Base-by-base conservation (phyloP, 1,284 basidiomycete genomes). In the Cutaneotrichosporon spelunceum region DNA sequence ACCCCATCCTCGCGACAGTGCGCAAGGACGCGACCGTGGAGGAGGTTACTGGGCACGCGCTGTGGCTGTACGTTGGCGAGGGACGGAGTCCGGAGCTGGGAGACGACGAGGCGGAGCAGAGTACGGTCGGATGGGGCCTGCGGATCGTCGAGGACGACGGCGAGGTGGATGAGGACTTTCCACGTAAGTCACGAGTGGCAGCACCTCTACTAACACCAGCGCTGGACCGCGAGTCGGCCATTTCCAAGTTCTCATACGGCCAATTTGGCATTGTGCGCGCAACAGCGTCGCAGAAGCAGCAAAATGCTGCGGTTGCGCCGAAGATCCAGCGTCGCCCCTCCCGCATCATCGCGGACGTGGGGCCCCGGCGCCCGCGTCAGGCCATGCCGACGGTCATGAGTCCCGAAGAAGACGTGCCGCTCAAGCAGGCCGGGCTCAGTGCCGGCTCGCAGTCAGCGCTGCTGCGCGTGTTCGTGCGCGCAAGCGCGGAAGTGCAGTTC, bases 111-210 rank as follows among this genome's bases (percentile, higher is more conserved):
- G 68, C 85, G 59, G 84, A 79, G 68, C 80, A 91, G 58, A 88
- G 85, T 47, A 90, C 91, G 0, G 83, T 90, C 1, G 93, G 91
- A 0, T 99, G 95, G 94, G 88, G 92, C n/a, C 77, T 99, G 78
- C 83, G 93, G 62, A 93, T 99, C 60, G 91, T 94, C 9, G 95
- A 99, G 72, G 91, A 94, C 56, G 93, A 98, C 76, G 96, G 96
- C 19, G 93, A 97, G 77, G 93, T 98, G 0, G 96, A 99, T 74
- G 95, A 98, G 75, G 96, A 99, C 78, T 99, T 95, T 72, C 95
- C 96, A 30, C 87, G 91, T 93, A 56, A 63, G 47, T 49, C 4
- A 1, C 14, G 57, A 61, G 80, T 72, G 30, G 8, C 30, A 33
- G 30, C 8, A 33, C 30, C 30, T 33, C 4, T 2, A 11, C 27